Evolutionary conservation across 257 asterid species (phyloP).

Genomic region (Jacaranda mimosifolia): DNA sequence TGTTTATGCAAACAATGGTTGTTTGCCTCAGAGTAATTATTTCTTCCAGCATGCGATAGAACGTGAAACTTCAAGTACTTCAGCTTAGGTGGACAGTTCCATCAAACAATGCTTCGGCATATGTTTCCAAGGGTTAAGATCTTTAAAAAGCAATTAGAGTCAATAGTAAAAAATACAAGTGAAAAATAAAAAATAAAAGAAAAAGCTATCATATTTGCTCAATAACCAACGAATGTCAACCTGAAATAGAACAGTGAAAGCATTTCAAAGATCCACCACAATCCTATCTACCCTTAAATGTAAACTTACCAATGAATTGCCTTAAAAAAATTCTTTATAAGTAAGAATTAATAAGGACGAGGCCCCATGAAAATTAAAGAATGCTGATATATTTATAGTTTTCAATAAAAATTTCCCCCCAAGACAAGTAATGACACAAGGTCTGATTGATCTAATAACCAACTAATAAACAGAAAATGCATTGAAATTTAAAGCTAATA

Average conservation of each 20-base stretch:
- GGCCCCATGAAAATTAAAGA: slow-evolving; percentile 18
- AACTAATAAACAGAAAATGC: slow-evolving; percentile 55
- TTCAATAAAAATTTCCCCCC: not conserved
- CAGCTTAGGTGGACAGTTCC: not conserved
- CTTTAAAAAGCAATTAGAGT: slow-evolving; percentile 4
- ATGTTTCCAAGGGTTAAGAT: not conserved
- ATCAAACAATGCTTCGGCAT: slow-evolving; percentile 10
- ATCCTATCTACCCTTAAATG: slow-evolving; percentile 17
- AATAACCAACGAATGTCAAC: not conserved
- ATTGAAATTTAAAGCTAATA: slow-evolving; percentile 94
- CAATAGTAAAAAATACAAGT: not conserved
- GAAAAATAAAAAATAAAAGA: too few species aligned
- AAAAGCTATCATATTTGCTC: not conserved
- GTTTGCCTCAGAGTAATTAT: not conserved
- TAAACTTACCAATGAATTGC: slow-evolving; percentile 18
- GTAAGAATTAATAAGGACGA: not conserved
- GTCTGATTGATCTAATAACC: slow-evolving; percentile 42
- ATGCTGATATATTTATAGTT: slow-evolving; percentile 7
- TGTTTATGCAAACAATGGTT: slow-evolving; percentile 9
- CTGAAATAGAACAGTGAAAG: slow-evolving; percentile 9
- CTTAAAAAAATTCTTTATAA: not conserved
- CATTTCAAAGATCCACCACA: slow-evolving; percentile 3
- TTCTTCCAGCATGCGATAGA: slow-evolving; percentile 2
- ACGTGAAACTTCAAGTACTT: slow-evolving; percentile 25
- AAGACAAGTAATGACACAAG: slow-evolving; percentile 34